Evolutionary conservation across 2,329 filamentous ascomycete genomes (phyloP), one percentile per base, ranked within the genome.

Genomic region (Microthyrium microscopicum): DNA sequence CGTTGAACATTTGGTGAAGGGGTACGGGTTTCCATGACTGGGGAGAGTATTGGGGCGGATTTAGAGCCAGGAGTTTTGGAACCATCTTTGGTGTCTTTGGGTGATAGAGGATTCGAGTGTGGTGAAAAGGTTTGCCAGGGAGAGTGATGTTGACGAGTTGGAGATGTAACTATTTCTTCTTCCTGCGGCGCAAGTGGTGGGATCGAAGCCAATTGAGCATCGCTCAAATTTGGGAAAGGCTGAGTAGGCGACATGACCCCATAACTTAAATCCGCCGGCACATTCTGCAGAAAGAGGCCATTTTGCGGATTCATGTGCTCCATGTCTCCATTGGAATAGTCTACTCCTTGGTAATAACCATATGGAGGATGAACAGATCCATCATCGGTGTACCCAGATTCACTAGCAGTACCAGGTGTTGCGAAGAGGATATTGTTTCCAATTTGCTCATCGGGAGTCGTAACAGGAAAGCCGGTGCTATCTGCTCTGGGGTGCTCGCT

Each of bases 1-100:
- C 74, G 63, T 35, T 58, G 57, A 9, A 66, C 59, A 3, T 65
- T 77, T 2, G 78, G 77, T 2, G 78, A 81, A 3, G 77, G 75
- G 0, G 74, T 77, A n/a, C 68, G 64, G 5, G 69, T 67, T 54
- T 84, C 79, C 34, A 77, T 77, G 1, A 84, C 78, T 1, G 79
- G 79, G 1, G 79, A 84, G 2, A 85, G 60, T 16, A 64, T 40
- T 4, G 61, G 59, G 7, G 53, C 42, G 64, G 66, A 50, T 32
- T 67, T 71, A 39, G 73, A 68, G 44, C 58, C 70, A 3, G 68
- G 64, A 9, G 71, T 61, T 3, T 62, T 46, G 9, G 64, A 49
- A 3, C 66, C 65, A 37, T 69, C 71, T 13, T 46, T 36, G 2
- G 48, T 54, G 31, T 39, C 34, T 4, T 26, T 38, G 17, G 9